A percentile compares a stretch with the other conserved stretches of the same genome.
Evolutionary conservation across 352 stramenopile species (phyloP).

Genomic region (Pythium periplocum): DNA sequence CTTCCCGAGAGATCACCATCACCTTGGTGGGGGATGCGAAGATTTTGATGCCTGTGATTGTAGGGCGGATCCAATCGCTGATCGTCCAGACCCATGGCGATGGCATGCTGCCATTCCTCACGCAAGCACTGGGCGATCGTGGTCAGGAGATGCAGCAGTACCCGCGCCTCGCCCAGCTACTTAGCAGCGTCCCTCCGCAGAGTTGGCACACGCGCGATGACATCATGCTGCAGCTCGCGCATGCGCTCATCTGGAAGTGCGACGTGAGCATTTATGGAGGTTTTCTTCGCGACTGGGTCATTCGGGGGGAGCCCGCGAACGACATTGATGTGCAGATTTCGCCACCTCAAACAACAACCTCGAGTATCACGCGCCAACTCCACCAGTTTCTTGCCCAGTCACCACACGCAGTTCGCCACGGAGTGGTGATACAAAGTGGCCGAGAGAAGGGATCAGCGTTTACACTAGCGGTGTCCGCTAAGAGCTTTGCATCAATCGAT

Average conservation of each 20-base stretch:
- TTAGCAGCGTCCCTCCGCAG: slow-evolving; percentile 2
- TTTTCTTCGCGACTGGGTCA: slow-evolving; percentile 24
- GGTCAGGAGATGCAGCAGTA: slow-evolving; percentile 17
- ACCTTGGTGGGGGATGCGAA: slow-evolving; percentile 17
- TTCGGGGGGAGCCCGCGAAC: slow-evolving; percentile 16
- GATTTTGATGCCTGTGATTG: slow-evolving; percentile 14
- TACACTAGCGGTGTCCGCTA: slow-evolving; percentile 3
- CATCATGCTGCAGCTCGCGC: slow-evolving; percentile 21
- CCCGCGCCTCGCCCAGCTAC: slow-evolving; percentile 10
- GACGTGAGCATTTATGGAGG: slow-evolving; percentile 13
- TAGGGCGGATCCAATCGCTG: slow-evolving; percentile 15
- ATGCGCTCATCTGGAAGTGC: slow-evolving; percentile 16
- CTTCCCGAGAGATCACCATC: slow-evolving; percentile 2
- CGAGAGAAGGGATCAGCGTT: slow-evolving; percentile 13
- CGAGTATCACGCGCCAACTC: slow-evolving; percentile 6
- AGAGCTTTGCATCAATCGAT: slow-evolving; percentile 4
- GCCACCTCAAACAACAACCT: slow-evolving; percentile 11
- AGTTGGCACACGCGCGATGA: slow-evolving; percentile 17
- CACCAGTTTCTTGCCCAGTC: slow-evolving; percentile 1
- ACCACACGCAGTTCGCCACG: background rate
- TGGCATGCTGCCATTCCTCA: slow-evolving; percentile 10
- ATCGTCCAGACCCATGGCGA: slow-evolving; percentile 11
- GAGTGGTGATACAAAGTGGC: slow-evolving; percentile 2
- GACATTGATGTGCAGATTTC: slow-evolving; percentile 19
- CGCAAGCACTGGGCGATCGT: slow-evolving; percentile 10